A percentile compares a stretch with the other conserved stretches of the same genome.
phyloP scores from a whole-genome alignment of 2,329 filamentous ascomycete species.

The Aspergillus calidoustus region DNA sequence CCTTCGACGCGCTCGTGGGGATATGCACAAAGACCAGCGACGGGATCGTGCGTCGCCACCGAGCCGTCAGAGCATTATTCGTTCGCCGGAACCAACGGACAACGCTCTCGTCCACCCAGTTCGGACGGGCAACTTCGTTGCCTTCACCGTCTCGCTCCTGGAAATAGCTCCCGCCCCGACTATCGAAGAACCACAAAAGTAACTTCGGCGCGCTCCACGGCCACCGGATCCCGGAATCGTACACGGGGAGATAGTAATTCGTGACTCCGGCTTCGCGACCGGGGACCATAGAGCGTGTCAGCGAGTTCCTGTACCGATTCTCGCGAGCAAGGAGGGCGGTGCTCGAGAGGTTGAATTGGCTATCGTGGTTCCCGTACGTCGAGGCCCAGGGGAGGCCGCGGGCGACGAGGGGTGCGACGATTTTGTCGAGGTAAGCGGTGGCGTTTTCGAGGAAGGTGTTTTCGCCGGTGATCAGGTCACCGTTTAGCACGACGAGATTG shows the following conservation, averaged over 20 bases:
- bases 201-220: slow-evolving; percentile 42
- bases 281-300: slow-evolving; percentile 51
- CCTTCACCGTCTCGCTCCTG: slow-evolving; percentile 39
- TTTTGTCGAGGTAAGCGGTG: slow-evolving; percentile 62
- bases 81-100: slow-evolving; percentile 52
- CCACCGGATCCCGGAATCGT: slow-evolving; percentile 23
- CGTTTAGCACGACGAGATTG: slow-evolving; percentile 68
- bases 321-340: slow-evolving; percentile 48
- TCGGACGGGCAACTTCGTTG: slow-evolving; percentile 34
- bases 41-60: slow-evolving; percentile 47
- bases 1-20: slow-evolving; percentile 49
- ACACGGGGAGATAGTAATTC: slow-evolving; percentile 62
- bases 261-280: slow-evolving; percentile 49
- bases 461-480: slow-evolving; percentile 73
- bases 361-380: slow-evolving; percentile 74
- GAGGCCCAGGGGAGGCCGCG: slow-evolving; percentile 66
- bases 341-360: slow-evolving; percentile 60
- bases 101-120: slow-evolving; percentile 52
- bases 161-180: slow-evolving; percentile 61
- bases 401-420: slow-evolving; percentile 62
- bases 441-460: slow-evolving; percentile 59
- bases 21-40: slow-evolving; percentile 63
- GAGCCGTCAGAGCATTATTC: slow-evolving; percentile 30
- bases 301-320: slow-evolving; percentile 38
- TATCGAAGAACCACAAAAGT: slow-evolving; percentile 76